Evolutionary conservation across 2,329 filamentous ascomycete species (phyloP).

Genomic region (Byssothecium circinans): DNA sequence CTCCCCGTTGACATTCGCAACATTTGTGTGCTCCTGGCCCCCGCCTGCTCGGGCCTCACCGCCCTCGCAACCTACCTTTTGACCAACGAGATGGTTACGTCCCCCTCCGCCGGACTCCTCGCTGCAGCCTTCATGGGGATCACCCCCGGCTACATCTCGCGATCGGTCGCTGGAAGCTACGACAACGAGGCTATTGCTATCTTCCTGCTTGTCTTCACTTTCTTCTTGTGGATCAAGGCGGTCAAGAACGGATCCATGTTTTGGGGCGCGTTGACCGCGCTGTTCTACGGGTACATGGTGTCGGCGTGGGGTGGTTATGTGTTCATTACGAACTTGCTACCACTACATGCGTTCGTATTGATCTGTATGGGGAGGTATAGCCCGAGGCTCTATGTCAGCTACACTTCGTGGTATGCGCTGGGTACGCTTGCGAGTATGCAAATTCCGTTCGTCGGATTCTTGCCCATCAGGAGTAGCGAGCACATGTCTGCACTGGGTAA

Average conservation of each 20-base stretch:
- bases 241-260: constrained; percentile 95
- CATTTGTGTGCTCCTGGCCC: constrained; percentile 95
- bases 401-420: constrained; percentile 96
- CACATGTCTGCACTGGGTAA: constrained; percentile 95
- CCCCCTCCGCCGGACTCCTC: constrained; percentile 89
- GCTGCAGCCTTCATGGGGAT: constrained; percentile 98
- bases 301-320: constrained; percentile 99
- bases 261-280: constrained; percentile 90
- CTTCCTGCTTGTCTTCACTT: constrained; percentile 97
- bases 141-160: constrained; percentile 93
- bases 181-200: constrained; percentile 99
- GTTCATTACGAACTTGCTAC: constrained; percentile 97
- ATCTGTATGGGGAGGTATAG: constrained; percentile 98
- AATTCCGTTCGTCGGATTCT: constrained; percentile 96
- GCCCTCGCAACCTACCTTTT: constrained; percentile 91
- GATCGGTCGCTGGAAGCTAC: constrained; percentile 96
- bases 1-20: constrained; percentile 98
- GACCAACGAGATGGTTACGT: constrained; percentile 96
- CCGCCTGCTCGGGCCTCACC: constrained; percentile 90
- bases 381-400: constrained; percentile 89
- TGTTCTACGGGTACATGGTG: constrained; percentile 99
- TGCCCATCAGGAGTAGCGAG: constrained; percentile 94
- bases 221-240: constrained; percentile 98
- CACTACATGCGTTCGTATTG: constrained; percentile 89
- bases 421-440: constrained; percentile 98